Evolutionary conservation across 257 asterid species (phyloP), one percentile per base, ranked within the genome.

Genomic region (Gentiana dahurica): DNA sequence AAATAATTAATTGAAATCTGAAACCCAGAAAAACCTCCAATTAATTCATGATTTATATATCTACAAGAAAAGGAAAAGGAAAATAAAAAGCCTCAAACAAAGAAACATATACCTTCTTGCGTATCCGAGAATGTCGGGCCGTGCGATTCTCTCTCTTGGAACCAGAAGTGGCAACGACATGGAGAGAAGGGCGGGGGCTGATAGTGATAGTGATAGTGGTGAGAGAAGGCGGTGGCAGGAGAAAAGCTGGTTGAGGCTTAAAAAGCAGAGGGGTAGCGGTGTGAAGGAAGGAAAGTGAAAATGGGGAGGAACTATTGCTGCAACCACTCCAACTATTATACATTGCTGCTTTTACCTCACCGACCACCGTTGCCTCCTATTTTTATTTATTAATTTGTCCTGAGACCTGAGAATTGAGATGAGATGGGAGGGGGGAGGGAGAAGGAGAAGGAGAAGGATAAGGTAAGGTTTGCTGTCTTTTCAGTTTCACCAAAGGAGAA

Each of bases 81-180:
- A 43, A 34, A 7, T 34, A 7, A 15, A 4, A 8, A 6, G 7
- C 2, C 6, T 1, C 3, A 12, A 41, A 15, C n/a, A 46, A n/a
- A 6, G 2, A 34, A 54, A 35, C 1, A 35, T 24, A 34, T 57
- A 73, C 97, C 95, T 86, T 89, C 81, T 86, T 89, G 35, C 95
- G 92, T 52, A 89, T 73, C 54, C 97, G 95, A 49, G 49, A 1
- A 66, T 89, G 97, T 47, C 95, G 84, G n/a, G 95, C 94, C 63
- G 70, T 64, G 54, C 90, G 74, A 75, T 83, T 81, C 59, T 83
- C 78, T 12, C 79, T 63, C 41, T 94, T 77, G 61, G 95, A 83
- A 39, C 13, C 62, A 49, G 81, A 8, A 38, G 77, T 74, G 64
- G 89, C 89, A 72, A 75, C 71, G 61, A 89, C 76, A 24, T 61